phyloP scores from a whole-genome alignment of 164 flowering plant species.

The Brasenia schreberi region DNA sequence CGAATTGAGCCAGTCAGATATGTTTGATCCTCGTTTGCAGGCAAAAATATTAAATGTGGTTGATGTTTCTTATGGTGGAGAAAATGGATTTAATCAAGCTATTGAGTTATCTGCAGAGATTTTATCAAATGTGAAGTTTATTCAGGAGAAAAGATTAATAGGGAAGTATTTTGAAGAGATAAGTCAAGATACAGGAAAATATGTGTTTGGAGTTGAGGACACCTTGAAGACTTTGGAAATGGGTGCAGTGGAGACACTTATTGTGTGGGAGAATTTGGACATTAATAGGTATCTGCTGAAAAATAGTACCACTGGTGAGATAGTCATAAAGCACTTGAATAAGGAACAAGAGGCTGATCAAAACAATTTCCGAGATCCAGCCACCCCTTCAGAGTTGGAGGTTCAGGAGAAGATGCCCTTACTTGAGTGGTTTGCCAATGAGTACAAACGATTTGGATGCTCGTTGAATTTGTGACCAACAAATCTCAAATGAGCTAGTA shows the following conservation, averaged over 20 bases:
- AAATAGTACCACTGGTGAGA: slow-evolving; percentile 20
- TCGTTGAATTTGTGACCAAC: slow-evolving; percentile 8
- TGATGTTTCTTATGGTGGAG: slow-evolving; percentile 10
- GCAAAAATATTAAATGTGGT: slow-evolving; percentile 4
- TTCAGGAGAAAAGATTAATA: slow-evolving; percentile 22
- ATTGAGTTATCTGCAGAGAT: slow-evolving; percentile 6
- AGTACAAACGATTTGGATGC: slow-evolving; percentile 17
- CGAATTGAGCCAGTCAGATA: slow-evolving; percentile 37
- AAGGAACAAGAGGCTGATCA: slow-evolving; percentile 12
- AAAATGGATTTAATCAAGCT: slow-evolving; percentile 7
- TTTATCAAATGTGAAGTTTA: slow-evolving; percentile 17
- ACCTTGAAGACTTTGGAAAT: slow-evolving; percentile 4
- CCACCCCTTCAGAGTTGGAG: slow-evolving; percentile 1
- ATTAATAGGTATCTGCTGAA: slow-evolving; percentile 20
- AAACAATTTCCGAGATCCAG: slow-evolving; percentile 15
- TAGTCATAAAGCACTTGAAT: slow-evolving; percentile 1
- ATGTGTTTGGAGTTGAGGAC: slow-evolving; percentile 5
- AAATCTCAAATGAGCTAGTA: no score
- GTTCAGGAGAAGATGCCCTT: slow-evolving; percentile 17
- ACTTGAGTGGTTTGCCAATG: slow-evolving; percentile 31
- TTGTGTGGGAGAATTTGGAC: slow-evolving; percentile 11
- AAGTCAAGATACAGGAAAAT: slow-evolving; percentile 5
- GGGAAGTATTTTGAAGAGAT: slow-evolving; percentile 7
- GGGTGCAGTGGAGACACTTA: slow-evolving; percentile 5
- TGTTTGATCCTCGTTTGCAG: slow-evolving; percentile 34